A percentile compares a stretch with the other conserved stretches of the same genome.
Conservation (phyloP, 2,329 filamentous ascomycete genomes). For the Bipolaris gigantea region DNA sequence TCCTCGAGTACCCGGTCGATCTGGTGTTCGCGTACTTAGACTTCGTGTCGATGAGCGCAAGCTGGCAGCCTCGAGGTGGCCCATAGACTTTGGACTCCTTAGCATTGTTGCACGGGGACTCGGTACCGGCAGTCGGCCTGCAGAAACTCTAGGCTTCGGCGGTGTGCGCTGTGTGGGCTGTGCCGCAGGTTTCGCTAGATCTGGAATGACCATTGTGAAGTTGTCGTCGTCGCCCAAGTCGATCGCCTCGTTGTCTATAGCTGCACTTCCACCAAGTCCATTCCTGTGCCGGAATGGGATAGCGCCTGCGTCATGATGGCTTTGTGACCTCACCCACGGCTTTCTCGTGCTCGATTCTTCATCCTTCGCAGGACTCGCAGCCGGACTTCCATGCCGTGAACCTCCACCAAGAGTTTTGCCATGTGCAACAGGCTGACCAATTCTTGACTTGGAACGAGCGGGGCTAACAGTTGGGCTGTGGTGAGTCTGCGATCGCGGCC, state of each 20-base stretch:
- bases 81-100: slow-evolving; percentile 38
- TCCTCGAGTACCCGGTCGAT: slow-evolving; percentile 37
- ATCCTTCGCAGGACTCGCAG: slow-evolving; percentile 43
- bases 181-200: slow-evolving; percentile 31
- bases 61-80: slow-evolving; percentile 20
- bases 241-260: slow-evolving; percentile 44
- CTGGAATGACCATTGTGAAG: slow-evolving; percentile 57
- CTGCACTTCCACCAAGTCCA: slow-evolving; percentile 44
- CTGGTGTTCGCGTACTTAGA: slow-evolving; percentile 37
- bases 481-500: slow-evolving; percentile 39
- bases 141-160: slow-evolving; percentile 32
- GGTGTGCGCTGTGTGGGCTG: slow-evolving; percentile 38
- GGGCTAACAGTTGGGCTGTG: slow-evolving; percentile 43
- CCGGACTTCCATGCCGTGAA: slow-evolving; percentile 38
- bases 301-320: slow-evolving; percentile 32
- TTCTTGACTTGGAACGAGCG: slow-evolving; percentile 41
- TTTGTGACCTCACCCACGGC: slow-evolving; percentile 46
- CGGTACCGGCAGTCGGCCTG: slow-evolving; percentile 29
- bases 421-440: slow-evolving; percentile 32
- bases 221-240: slow-evolving; percentile 50
- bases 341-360: slow-evolving; percentile 54
- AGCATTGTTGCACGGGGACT: slow-evolving; percentile 33
- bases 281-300: slow-evolving; percentile 44
- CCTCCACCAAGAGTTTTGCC: slow-evolving; percentile 35
- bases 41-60: slow-evolving; percentile 32